A percentile compares a stretch with the other conserved stretches of the same genome.
Conservation (phyloP, 1,284 basidiomycete species). For the Moesziomyces sp. region DNA sequence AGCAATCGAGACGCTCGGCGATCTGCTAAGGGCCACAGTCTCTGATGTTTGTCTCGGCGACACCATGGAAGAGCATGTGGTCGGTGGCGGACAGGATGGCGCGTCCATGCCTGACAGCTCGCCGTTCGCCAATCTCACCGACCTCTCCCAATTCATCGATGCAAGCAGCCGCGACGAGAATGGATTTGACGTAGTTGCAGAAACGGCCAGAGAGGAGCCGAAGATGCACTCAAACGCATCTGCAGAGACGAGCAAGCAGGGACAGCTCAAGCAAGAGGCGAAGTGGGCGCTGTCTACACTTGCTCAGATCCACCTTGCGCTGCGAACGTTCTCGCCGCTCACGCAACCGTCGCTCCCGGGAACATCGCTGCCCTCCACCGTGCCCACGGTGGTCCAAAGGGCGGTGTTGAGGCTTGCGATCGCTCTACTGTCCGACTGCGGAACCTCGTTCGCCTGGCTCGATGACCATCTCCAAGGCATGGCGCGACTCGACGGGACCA, state of each 20-base stretch:
- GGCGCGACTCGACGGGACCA: conserved; percentile 11
- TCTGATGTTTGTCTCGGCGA: conserved; percentile 9
- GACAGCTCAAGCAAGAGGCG: conserved; percentile 3
- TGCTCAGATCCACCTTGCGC: conserved; percentile 34
- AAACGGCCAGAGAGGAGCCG: neutral
- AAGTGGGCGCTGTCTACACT: conserved; percentile 38
- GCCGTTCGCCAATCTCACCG: conserved; percentile 4
- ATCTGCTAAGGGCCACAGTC: conserved; percentile 23
- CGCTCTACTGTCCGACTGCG: conserved; percentile 17
- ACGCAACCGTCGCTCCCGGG: conserved; percentile 24
- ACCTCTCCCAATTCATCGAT: conserved; percentile 21
- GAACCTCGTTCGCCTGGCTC: conserved; percentile 32
- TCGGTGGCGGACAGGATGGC: neutral
- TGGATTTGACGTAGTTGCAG: neutral
- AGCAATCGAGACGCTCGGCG: conserved; percentile 19
- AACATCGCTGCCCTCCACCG: conserved; percentile 19
- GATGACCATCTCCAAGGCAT: conserved; percentile 22
- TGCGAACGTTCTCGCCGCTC: conserved; percentile 32
- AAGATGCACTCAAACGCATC: neutral
- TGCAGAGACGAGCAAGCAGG: neutral
- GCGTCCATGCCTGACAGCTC: neutral
- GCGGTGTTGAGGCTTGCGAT: conserved; percentile 17
- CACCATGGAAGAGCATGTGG: neutral
- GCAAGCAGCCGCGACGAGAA: neutral
- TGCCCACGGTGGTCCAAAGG: conserved; percentile 8